Base-by-base conservation (phyloP, 1,284 basidiomycete genomes). In the Puccinia novopanici region DNA sequence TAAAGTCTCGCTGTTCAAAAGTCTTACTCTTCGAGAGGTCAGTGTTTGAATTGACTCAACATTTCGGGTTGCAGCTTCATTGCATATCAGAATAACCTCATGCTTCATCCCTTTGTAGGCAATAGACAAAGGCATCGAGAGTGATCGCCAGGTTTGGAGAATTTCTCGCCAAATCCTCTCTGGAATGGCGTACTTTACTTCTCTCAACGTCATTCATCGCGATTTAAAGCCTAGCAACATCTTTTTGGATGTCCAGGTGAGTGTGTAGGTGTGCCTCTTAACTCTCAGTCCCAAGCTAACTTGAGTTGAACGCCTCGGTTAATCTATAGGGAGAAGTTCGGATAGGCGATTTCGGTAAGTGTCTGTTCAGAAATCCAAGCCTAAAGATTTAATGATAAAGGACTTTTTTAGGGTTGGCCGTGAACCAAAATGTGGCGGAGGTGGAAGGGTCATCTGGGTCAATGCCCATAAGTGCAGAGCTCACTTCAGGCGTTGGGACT, bases 181-280 rank as follows among this genome's bases (percentile, higher is more conserved):
- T 82, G 95, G 95, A 0, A 88, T 98, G 3, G 92, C 92, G 0
- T 93, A 98, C 83, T 95, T 98, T 90, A 91, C 92, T 19, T 91
- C 90, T 40, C 88, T 93, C 68, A 92, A 93, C 37, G 95, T 98
- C 83, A 92, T 98, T 40, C 95, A 98, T 87, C 89, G 95, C 68
- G 95, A 98, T 85, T 92, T 96, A 85, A 97, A 96, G 85, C 87
- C 93, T 19, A 92, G 92, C 0, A 96, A 96, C 84, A 94, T 96
- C 82, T 93, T 96, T 85, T 84, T 86, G 79, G 85, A 68, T 75
- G 54, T 72, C 52, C 59, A 93, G 65, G 75, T 78, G 24, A 19
- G 65, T 40, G 13, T 37, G 34, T 81, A 2, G n/a, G 13, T 79
- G 2, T 42, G 37, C 19, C 50, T 40, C 27, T 80, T 71, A 72